These are phyloP conservation scores for Xylaria cubensis DNA, from an alignment of 495 filamentous ascomycete genomes.

Conservation along the genomic window DNA sequence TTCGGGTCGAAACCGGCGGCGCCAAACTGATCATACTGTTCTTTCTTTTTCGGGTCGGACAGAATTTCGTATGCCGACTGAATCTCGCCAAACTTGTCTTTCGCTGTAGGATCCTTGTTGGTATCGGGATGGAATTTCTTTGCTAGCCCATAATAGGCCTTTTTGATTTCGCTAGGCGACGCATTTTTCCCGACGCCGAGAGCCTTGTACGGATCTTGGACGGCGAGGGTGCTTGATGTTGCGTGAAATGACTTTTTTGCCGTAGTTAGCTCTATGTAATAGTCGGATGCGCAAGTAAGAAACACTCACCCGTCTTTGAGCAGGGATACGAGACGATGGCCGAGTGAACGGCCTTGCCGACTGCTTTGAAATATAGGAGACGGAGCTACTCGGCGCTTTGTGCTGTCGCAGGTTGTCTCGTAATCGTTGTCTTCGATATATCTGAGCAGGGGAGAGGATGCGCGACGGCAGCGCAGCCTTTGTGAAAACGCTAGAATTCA, in stretches of 20 bases:
- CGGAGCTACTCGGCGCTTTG: conserved; percentile 35
- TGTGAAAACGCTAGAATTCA: conserved; percentile 58
- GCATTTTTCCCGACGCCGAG: conserved; percentile 85
- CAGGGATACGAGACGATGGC: conserved; percentile 21
- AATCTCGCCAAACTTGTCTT: conserved; percentile 91
- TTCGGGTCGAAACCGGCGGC: conserved; percentile 85
- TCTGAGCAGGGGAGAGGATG: conserved; percentile 54
- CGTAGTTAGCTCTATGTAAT: conserved; percentile 21
- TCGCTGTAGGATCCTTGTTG: conserved; percentile 89
- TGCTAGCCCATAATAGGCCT: conserved; percentile 96
- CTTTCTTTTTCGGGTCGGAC: conserved; percentile 87
- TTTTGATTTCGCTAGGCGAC: conserved; percentile 90
- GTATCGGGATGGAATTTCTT: conserved; percentile 99
- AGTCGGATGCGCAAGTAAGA: neutral
- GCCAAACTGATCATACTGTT: conserved; percentile 89
- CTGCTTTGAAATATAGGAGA: conserved; percentile 35
- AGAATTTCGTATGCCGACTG: conserved; percentile 92
- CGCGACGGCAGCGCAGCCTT: conserved; percentile 59
- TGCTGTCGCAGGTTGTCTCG: conserved; percentile 41
- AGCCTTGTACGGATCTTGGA: conserved; percentile 81
- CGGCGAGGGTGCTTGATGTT: conserved; percentile 63
- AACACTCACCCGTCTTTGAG: conserved; percentile 36
- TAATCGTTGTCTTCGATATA: conserved; percentile 53
- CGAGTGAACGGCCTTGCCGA: conserved; percentile 7
- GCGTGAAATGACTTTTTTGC: conserved; percentile 74